Conservation (phyloP, 2,329 filamentous ascomycete genomes). For the Clonostachys solani region DNA sequence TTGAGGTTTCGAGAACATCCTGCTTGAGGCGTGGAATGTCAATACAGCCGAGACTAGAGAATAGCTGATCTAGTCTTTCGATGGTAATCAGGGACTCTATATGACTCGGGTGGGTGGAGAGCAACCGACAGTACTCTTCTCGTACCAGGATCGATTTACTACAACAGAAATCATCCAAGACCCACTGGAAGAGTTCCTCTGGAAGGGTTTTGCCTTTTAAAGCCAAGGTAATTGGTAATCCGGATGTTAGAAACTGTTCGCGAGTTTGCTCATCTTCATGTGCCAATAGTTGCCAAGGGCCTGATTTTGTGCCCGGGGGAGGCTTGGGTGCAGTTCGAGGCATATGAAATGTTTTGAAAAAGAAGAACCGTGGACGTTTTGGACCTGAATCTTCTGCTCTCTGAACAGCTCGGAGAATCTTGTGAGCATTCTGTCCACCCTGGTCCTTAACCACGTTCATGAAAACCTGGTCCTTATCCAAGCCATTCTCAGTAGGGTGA, state of each 20-base stretch:
- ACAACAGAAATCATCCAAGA: constrained; percentile 53
- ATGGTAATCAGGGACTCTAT: constrained; percentile 38
- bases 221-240: constrained; percentile 51
- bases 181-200: constrained; percentile 63
- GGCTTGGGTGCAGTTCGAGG: constrained; percentile 14
- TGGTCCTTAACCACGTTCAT: constrained; percentile 25
- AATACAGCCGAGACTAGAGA: constrained; percentile 53
- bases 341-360: constrained; percentile 36
- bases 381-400: constrained; percentile 30
- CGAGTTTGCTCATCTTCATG: constrained; percentile 39
- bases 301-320: constrained; percentile 23
- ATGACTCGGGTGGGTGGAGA: constrained; percentile 38
- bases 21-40: constrained; percentile 31
- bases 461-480: constrained; percentile 9
- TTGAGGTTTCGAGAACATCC: constrained; percentile 12
- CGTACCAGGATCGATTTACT: constrained; percentile 53
- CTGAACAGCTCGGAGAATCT: constrained; percentile 43
- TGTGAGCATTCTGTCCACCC: constrained; percentile 37
- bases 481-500: neutral
- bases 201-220: constrained; percentile 36
- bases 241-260: constrained; percentile 57
- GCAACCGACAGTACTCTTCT: constrained; percentile 55
- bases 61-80: constrained; percentile 44
- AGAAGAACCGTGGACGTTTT: constrained; percentile 35
- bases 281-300: constrained; percentile 42